Base-by-base conservation (phyloP, 495 filamentous ascomycete genomes). In the Penicillium subrubescens region DNA sequence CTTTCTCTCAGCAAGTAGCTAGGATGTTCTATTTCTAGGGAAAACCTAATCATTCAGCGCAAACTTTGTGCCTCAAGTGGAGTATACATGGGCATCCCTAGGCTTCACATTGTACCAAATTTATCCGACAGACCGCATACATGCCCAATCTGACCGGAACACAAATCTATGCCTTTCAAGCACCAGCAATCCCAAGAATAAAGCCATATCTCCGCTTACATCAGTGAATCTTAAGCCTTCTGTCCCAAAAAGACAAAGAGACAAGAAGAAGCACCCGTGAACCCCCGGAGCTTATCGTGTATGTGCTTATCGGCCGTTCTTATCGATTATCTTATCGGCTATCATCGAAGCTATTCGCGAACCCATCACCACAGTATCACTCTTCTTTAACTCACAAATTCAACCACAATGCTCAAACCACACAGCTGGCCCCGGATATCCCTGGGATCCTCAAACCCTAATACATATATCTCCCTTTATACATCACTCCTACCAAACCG, bases 261-360 rank as follows among this genome's bases (percentile, higher is more conserved):
- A 48, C 44, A 23, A 31, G 31, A 52, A 29, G 27, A 52, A 52
- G 48, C 25, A 52, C n/a, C 48, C 48, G 48, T 6, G 48, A 52
- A 31, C 12, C 25, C 25, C 48, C 48, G 14, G 48, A 52, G 48
- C 27, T 29, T 52, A n/a, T n/a, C n/a, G n/a, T n/a, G n/a, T n/a
- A 52, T 52, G 25, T 17, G 12, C 14, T 52, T 29, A 52, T 52
- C 48, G 25, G 5, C 25, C 3, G 10, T 8, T 23, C 43, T 46
- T 46, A 46, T 46, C 43, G 0, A 8, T 7, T 19, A 33, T 33
- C 57, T 60, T 60, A 60, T 60, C 59, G 0, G 23, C 48, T 52
- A n/a, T 31, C 48, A 25, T 6, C 14, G 46, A 41, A 41, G 34
- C 33, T 23, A 41, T 53, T 51, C 57, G 23, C 33, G 31, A 35